Base-by-base conservation (phyloP, 2,329 filamentous ascomycete genomes). In the Ceratocystis cubensis region DNA sequence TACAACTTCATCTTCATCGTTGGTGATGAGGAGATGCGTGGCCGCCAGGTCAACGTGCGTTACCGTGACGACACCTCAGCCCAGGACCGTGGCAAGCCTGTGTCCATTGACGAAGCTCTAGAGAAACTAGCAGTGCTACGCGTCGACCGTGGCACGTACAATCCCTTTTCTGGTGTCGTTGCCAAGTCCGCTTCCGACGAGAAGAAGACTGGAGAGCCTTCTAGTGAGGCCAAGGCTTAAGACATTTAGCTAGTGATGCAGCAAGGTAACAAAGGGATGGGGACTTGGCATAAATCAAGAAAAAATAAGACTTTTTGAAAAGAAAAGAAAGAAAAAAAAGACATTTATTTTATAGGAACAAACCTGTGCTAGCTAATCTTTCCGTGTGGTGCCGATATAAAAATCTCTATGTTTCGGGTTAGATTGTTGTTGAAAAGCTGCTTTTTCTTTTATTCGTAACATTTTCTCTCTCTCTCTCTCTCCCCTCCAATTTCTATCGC, bases 1-100 rank as follows among this genome's bases (percentile, higher is more conserved):
- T 93, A 92, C 79, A 92, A 92, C 79, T 91, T 88, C 76, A 88
- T 91, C 71, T 88, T 92, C 72, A 83, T 86, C 67, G 83, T 86
- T 69, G 84, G 84, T 66, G 83, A 82, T 69, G 80, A 84, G 72
- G 84, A 86, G 75, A 81, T 80, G 76, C 78, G 81, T 70, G 82
- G 80, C 64, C 78, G 82, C 71, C 80, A 83, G 69, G 81, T 87
- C 73, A 86, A 85, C 73, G 82, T 86, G 68, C 81, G 84, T 67
- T 84, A 85, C 76, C 79, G 84, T 70, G 84, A 86, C 71, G 83
- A 86, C 74, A 82, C 82, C 63, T 80, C 79, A 65, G 83, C 80
- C 65, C 84, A 87, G 75, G 80, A 80, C 71, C 81, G 83, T 73
- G 83, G 83, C 70, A 83, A 84, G 72, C 79, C 84, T 57, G 76